Conservation (phyloP, 805 yeast species). For the Wickerhamiella azyma region DNA sequence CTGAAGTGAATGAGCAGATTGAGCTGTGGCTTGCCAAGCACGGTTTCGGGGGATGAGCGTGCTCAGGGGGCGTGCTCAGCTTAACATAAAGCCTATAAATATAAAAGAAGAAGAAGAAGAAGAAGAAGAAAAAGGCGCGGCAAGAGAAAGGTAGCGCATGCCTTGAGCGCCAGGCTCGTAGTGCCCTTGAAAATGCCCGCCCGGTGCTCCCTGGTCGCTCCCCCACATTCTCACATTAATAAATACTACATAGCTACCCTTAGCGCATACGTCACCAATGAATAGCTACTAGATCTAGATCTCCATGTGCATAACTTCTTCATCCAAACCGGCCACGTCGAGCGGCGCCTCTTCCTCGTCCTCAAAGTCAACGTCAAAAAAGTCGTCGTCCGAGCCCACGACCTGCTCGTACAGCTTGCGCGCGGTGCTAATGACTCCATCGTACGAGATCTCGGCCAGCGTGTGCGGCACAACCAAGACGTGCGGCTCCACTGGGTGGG, state of each 20-base stretch:
- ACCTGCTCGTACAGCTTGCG: constrained; percentile 58
- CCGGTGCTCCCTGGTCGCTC: no score
- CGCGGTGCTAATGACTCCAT: constrained; percentile 77
- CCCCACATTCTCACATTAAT: no score
- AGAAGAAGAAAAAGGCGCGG: no score
- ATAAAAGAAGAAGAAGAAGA: no score
- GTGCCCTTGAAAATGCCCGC: no score
- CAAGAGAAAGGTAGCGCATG: no score
- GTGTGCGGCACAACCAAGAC: constrained; percentile 43
- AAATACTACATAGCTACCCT: background rate
- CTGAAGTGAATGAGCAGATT: background rate
- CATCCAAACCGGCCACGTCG: constrained; percentile 19
- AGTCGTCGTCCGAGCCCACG: constrained; percentile 90
- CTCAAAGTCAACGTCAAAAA: constrained; percentile 91
- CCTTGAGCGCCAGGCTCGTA: no score
- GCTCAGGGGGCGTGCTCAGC: no score
- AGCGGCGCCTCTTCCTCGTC: constrained; percentile 64
- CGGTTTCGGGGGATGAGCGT: no score
- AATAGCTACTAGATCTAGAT: constrained; percentile 10
- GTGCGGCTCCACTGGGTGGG: constrained; percentile 17
- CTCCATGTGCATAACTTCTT: constrained; percentile 23
- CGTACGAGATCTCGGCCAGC: constrained; percentile 76
- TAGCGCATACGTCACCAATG: background rate
- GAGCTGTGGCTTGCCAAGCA: background rate
- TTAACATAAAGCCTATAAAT: no score